Conservation (phyloP, 2,329 filamentous ascomycete species). For the Fusarium subglutinans region DNA sequence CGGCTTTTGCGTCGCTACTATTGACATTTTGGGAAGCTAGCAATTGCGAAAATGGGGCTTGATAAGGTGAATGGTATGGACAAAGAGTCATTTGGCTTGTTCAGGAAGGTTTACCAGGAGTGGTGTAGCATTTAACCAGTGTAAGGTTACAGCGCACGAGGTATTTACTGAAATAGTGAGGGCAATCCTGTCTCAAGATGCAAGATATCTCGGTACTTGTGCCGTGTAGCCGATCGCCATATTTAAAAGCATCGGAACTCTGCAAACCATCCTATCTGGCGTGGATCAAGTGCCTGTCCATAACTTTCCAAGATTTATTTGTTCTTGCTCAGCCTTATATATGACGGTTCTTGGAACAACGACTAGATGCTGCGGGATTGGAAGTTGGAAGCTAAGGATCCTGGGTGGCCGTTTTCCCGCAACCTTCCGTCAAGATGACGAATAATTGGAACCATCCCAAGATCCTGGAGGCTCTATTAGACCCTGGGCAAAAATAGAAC, state of each 20-base stretch:
- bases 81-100: neutral
- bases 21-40: neutral
- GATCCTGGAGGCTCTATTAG: neutral
- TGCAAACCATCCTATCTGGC: accelerated
- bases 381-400: accelerated
- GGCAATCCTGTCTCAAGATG: neutral
- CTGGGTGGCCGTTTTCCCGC: neutral
- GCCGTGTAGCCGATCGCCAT: neutral
- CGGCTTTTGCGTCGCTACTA: neutral
- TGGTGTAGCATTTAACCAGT: neutral
- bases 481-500: accelerated
- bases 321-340: neutral
- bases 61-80: neutral
- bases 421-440: neutral
- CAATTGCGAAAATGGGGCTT: neutral
- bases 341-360: neutral
- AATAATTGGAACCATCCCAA: neutral
- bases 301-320: accelerated
- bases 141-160: neutral
- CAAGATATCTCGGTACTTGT: too few relatives aligned
- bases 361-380: accelerated
- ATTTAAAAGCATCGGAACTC: neutral
- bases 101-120: neutral
- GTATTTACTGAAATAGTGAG: neutral
- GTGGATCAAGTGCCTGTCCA: too few relatives aligned